phyloP scores from a whole-genome alignment of 306 rosid genomes.

The Malus asiatica region DNA sequence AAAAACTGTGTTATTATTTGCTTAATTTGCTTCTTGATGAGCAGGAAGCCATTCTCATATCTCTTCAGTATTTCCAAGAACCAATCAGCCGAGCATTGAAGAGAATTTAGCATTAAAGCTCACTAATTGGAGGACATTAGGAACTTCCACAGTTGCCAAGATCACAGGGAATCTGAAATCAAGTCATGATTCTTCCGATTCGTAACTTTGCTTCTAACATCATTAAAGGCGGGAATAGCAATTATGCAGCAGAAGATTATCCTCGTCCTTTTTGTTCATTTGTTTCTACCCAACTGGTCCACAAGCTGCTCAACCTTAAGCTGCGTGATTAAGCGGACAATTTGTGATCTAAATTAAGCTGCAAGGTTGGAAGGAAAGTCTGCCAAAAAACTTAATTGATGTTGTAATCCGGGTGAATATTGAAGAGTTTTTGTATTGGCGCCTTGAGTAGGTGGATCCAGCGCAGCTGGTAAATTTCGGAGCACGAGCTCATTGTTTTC shows the following conservation, averaged over 20 bases:
- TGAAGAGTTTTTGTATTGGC: neutral
- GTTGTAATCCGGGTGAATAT: neutral
- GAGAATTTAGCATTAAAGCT: constrained; percentile 20
- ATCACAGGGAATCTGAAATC: neutral
- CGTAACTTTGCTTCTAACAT: neutral
- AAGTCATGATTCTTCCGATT: neutral
- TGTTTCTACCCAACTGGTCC: neutral
- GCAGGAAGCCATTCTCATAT: constrained; percentile 87
- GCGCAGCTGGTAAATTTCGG: neutral
- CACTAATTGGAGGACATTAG: neutral
- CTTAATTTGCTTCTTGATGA: constrained; percentile 18
- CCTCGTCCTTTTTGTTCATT: neutral
- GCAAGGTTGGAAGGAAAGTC: neutral
- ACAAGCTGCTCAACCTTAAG: neutral
- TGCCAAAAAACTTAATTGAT: neutral
- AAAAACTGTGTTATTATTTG: neutral
- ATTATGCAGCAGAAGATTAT: neutral
- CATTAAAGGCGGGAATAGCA: neutral
- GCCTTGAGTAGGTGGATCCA: neutral
- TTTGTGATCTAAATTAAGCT: neutral
- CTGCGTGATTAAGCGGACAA: neutral
- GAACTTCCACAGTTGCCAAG: neutral
- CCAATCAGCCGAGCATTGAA: constrained; percentile 58
- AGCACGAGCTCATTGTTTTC: neutral
- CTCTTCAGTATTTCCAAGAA: constrained; percentile 92